Evolutionary conservation across 192 early-diverging fungal species (phyloP).

Genomic region (Coemansia sp.): DNA sequence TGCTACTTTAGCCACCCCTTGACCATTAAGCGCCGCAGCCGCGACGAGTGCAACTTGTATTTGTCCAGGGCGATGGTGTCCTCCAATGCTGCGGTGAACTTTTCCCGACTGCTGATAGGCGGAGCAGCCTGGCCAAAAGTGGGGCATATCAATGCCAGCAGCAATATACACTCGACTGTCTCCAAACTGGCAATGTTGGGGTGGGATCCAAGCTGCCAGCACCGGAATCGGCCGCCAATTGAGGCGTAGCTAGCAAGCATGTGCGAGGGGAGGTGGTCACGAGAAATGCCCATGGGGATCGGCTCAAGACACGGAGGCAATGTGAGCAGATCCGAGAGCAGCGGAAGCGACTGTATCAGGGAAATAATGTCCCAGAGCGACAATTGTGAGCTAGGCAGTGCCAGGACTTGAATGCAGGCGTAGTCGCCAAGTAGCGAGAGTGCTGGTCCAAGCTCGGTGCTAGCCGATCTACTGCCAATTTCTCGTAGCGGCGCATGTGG

Average conservation of each 20-base stretch:
- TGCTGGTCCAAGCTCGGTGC: neutral
- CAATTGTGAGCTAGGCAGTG: neutral
- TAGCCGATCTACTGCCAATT: neutral
- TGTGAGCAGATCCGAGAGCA: neutral
- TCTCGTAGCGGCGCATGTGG: neutral
- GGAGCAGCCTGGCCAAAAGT: neutral
- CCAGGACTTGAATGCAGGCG: neutral
- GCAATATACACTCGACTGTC: neutral
- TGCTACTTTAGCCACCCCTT: neutral
- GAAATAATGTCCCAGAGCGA: neutral
- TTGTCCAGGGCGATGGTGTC: neutral
- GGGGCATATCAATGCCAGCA: constrained; percentile 1
- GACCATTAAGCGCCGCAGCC: neutral
- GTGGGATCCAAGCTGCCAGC: neutral
- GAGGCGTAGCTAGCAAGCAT: neutral
- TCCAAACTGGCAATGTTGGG: neutral
- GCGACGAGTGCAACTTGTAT: neutral
- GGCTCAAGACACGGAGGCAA: neutral
- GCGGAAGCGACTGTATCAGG: neutral
- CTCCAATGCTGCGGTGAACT: neutral
- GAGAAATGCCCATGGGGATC: neutral
- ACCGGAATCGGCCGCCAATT: neutral
- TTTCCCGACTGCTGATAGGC: neutral
- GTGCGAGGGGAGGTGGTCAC: neutral
- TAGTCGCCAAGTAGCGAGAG: neutral